Percentiles rank a stretch among this genome's conserved stretches.
These are phyloP conservation scores for Nitzschia inconspicua DNA, from an alignment of 108 stramenopile species.

Conservation along the genomic window DNA sequence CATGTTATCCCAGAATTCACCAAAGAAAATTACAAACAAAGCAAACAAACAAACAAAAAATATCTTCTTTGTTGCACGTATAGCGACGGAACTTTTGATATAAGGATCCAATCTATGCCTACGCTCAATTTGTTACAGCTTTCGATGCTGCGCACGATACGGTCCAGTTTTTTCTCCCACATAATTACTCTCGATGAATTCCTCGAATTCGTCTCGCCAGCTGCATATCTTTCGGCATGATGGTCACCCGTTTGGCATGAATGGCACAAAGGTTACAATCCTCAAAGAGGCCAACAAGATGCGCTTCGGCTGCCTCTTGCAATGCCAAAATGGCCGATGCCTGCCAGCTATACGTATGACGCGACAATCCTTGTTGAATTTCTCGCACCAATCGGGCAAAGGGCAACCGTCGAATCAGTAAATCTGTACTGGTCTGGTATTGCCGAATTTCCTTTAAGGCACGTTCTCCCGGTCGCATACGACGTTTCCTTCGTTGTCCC, in stretches of 20 bases:
- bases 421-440: slow-evolving; percentile 90
- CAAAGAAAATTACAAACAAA: too few species aligned
- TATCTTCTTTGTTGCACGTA: too few species aligned
- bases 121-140: too few species aligned
- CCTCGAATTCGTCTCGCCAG: slow-evolving; percentile 90
- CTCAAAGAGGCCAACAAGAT: slow-evolving; percentile 92
- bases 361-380: slow-evolving; percentile 63
- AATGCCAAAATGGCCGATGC: slow-evolving; percentile 92
- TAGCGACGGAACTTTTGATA: too few species aligned
- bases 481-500: slow-evolving; percentile 43
- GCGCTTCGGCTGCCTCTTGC: slow-evolving; percentile 95
- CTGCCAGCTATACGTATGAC: slow-evolving; percentile 84
- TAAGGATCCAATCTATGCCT: too few species aligned
- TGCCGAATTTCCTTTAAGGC: slow-evolving; percentile 92
- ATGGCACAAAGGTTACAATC: slow-evolving; percentile 95
- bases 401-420: slow-evolving; percentile 92
- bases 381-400: slow-evolving; percentile 93
- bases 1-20: too few species aligned
- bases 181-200: slow-evolving; percentile 45
- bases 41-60: too few species aligned
- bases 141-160: too few species aligned
- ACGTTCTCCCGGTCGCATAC: slow-evolving; percentile 71
- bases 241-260: slow-evolving; percentile 96
- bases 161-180: not conserved
- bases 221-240: slow-evolving; percentile 98